Conservation (phyloP, 1,284 basidiomycete species). For the Cutaneotrichosporon mucoides region DNA sequence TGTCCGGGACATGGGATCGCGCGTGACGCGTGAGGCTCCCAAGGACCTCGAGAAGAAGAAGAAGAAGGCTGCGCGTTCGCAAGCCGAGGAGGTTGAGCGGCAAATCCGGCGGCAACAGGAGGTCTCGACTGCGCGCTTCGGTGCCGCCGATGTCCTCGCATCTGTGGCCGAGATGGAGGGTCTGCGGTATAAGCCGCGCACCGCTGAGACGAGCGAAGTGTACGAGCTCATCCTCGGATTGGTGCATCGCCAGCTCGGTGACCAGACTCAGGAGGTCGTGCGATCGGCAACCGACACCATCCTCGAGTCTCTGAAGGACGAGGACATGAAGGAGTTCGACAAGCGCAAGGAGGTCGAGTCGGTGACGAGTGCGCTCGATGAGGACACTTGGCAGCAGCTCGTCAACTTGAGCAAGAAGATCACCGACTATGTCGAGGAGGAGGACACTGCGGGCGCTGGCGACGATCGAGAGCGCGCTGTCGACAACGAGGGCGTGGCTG, state of each 20-base stretch:
- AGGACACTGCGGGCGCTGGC: constrained; percentile 69
- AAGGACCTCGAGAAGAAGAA: constrained; percentile 97
- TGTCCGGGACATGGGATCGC: constrained; percentile 88
- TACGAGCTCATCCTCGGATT: constrained; percentile 88
- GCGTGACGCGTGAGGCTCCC: constrained; percentile 74
- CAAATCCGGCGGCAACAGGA: constrained; percentile 45
- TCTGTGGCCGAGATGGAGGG: constrained; percentile 92
- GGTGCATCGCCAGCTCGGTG: constrained; percentile 79
- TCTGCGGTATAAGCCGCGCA: constrained; percentile 84
- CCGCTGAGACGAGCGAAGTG: constrained; percentile 87
- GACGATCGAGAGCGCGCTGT: constrained; percentile 55
- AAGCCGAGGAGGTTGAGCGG: constrained; percentile 50
- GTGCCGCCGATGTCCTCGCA: constrained; percentile 77
- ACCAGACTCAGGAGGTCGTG: constrained; percentile 93
- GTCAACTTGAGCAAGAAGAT: constrained; percentile 90
- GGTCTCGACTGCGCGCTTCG: constrained; percentile 37
- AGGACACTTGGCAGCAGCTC: constrained; percentile 80
- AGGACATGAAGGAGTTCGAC: constrained; percentile 90
- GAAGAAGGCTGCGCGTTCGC: constrained; percentile 64
- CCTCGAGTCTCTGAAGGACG: constrained; percentile 85
- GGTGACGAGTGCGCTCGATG: constrained; percentile 65
- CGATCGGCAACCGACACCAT: constrained; percentile 90
- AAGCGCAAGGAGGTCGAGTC: constrained; percentile 93
- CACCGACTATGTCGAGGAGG: constrained; percentile 89
- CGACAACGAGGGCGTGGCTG: constrained; percentile 79